phyloP scores from a whole-genome alignment of 495 filamentous ascomycete genomes.

The Tuber magnatum region DNA sequence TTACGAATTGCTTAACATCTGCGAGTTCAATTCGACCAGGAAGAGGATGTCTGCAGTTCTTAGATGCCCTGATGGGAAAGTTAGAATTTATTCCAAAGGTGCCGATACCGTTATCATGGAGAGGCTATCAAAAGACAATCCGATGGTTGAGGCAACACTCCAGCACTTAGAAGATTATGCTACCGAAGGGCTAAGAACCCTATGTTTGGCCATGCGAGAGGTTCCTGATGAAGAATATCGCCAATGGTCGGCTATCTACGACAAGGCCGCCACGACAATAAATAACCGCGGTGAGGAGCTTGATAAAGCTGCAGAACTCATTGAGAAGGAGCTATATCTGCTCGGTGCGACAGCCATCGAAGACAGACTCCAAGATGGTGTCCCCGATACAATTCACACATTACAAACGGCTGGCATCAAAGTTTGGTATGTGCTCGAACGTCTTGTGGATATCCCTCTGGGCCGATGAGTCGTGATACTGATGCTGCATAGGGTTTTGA shows the following conservation, averaged over 20 bases:
- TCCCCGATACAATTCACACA: slow-evolving; percentile 97
- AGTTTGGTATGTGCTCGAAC: slow-evolving; percentile 56
- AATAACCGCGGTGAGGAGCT: slow-evolving; percentile 88
- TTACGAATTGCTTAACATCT: slow-evolving; percentile 90
- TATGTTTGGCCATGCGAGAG: slow-evolving; percentile 93
- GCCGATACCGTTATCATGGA: slow-evolving; percentile 97
- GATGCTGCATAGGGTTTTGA: slow-evolving; percentile 56
- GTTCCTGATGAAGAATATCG: slow-evolving; percentile 83
- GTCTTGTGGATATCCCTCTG: not conserved
- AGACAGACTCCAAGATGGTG: slow-evolving; percentile 92
- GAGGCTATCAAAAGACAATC: slow-evolving; percentile 66
- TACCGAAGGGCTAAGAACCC: slow-evolving; percentile 86
- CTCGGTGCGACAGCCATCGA: slow-evolving; percentile 97
- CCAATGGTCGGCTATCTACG: slow-evolving; percentile 80
- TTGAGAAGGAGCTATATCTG: slow-evolving; percentile 83
- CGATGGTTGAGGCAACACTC: slow-evolving; percentile 76
- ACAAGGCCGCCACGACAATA: slow-evolving; percentile 84
- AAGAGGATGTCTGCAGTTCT: slow-evolving; percentile 98
- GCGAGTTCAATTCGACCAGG: slow-evolving; percentile 96
- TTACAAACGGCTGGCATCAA: slow-evolving; percentile 97
- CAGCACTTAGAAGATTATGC: slow-evolving; percentile 97
- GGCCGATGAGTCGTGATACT: slow-evolving; percentile 1
- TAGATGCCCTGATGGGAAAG: slow-evolving; percentile 90
- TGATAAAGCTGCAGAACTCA: slow-evolving; percentile 93
- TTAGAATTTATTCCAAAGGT: slow-evolving; percentile 89